Conservation (phyloP, 257 asterid species). For the Ilex asprella region DNA sequence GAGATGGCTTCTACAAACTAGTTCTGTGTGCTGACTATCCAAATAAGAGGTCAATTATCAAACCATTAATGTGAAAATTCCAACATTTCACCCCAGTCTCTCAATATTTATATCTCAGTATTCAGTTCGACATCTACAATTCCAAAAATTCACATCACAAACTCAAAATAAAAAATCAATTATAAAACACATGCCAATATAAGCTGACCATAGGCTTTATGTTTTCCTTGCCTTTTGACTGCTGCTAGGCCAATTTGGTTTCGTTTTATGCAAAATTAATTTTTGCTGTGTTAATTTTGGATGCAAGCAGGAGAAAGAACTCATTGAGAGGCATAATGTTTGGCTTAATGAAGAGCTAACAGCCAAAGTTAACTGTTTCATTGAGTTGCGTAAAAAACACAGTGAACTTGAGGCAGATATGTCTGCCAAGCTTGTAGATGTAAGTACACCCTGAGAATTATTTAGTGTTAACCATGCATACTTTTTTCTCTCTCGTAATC, state of each 20-base stretch:
- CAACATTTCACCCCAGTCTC: too few relatives aligned
- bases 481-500: too few relatives aligned
- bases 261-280: neutral
- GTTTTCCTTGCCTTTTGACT: neutral
- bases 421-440: constrained; percentile 70
- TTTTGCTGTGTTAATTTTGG: constrained; percentile 12
- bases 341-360: constrained; percentile 94
- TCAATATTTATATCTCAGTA: too few relatives aligned
- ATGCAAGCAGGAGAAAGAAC: constrained; percentile 81
- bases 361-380: constrained; percentile 47
- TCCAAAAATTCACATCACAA: too few relatives aligned
- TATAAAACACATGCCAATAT: neutral
- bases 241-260: neutral
- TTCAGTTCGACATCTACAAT: too few relatives aligned
- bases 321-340: constrained; percentile 77
- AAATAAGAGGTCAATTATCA: too few relatives aligned
- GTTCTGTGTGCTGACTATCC: too few relatives aligned
- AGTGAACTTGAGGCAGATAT: constrained; percentile 76
- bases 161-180: too few relatives aligned
- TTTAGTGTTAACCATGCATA: too few relatives aligned
- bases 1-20: too few relatives aligned
- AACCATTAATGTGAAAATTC: too few relatives aligned
- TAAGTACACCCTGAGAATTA: constrained; percentile 16
- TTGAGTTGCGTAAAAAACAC: constrained; percentile 56
- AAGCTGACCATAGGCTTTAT: neutral